Evolutionary conservation across 768 basidiomycete genomes (phyloP).

Genomic region (Tulasnella sp.): DNA sequence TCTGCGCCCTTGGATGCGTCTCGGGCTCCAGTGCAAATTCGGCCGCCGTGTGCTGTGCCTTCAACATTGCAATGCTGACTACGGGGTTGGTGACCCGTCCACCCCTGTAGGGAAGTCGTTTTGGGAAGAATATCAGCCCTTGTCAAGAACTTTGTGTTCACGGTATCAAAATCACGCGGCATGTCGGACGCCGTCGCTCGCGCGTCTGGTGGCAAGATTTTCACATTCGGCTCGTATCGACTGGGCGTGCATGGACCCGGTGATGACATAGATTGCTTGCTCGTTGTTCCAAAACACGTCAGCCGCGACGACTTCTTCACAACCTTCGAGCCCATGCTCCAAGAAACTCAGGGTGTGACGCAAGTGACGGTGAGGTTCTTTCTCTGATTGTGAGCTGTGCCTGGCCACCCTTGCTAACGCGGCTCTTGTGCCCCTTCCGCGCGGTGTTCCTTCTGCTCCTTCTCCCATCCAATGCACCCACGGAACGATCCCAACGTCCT

Average conservation of each 20-base stretch:
- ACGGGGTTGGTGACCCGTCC: not conserved
- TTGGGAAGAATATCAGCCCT: constrained; percentile 83
- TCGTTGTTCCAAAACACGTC: constrained; percentile 95
- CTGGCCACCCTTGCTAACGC: not conserved
- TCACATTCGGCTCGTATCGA: constrained; percentile 97
- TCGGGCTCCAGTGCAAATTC: not conserved
- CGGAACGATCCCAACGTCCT: not conserved
- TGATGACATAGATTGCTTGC: constrained; percentile 95
- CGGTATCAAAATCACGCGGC: constrained; percentile 71
- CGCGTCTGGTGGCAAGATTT: constrained; percentile 96
- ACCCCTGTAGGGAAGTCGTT: constrained; percentile 70
- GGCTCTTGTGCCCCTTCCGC: not conserved
- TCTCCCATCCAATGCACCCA: not conserved
- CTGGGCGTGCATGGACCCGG: constrained; percentile 96
- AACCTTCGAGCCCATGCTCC: constrained; percentile 83
- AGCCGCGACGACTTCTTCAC: constrained; percentile 95
- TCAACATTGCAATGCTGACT: constrained; percentile 5
- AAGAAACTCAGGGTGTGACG: constrained; percentile 71
- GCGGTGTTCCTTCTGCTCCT: not conserved
- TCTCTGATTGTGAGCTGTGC: not conserved
- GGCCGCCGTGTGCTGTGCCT: constrained; percentile 1
- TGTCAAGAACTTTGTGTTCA: constrained; percentile 89
- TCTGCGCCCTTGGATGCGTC: not conserved
- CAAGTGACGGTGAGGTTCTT: constrained; percentile 76
- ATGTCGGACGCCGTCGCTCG: constrained; percentile 82